Evolutionary conservation across 176 grass and related monocot genomes (phyloP).

Genomic region (Aegilops tauschii): DNA sequence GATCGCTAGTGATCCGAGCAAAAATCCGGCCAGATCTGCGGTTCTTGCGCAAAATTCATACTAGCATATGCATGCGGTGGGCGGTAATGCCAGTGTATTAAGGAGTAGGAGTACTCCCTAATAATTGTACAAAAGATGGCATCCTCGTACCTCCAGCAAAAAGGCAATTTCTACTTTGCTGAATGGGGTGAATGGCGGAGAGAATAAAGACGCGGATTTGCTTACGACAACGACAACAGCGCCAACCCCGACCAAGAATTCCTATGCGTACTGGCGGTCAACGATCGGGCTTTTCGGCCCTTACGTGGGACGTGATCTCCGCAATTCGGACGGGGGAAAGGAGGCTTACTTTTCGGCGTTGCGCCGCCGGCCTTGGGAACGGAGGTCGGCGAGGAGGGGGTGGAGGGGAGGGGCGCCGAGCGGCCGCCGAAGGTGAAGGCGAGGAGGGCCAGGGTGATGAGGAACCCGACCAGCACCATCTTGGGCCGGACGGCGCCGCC

Average conservation of each 20-base stretch:
- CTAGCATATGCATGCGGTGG: too few relatives aligned
- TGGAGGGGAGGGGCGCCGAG: not conserved
- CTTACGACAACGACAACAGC: not conserved
- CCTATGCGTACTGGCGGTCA: constrained; percentile 23
- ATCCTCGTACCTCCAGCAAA: constrained; percentile 13
- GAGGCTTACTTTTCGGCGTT: constrained; percentile 17
- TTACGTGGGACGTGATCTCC: not conserved
- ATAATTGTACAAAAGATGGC: not conserved
- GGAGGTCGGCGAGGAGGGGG: not conserved
- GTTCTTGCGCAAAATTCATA: not conserved
- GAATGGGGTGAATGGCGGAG: not conserved
- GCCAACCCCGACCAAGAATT: not conserved
- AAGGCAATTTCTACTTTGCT: not conserved
- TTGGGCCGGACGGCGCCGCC: constrained; percentile 49
- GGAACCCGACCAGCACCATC: constrained; percentile 61
- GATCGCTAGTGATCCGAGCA: not conserved
- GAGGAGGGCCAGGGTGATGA: constrained; percentile 56
- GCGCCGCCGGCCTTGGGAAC: not conserved
- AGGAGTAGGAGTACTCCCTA: not conserved
- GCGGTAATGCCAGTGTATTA: not conserved
- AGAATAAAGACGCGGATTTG: not conserved
- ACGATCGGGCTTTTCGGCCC: not conserved
- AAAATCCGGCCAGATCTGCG: not conserved
- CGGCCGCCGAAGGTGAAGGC: constrained; percentile 48
- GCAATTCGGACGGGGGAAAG: not conserved